Base-by-base conservation (phyloP, 352 stramenopile genomes). In the Phytophthora brassicae region DNA sequence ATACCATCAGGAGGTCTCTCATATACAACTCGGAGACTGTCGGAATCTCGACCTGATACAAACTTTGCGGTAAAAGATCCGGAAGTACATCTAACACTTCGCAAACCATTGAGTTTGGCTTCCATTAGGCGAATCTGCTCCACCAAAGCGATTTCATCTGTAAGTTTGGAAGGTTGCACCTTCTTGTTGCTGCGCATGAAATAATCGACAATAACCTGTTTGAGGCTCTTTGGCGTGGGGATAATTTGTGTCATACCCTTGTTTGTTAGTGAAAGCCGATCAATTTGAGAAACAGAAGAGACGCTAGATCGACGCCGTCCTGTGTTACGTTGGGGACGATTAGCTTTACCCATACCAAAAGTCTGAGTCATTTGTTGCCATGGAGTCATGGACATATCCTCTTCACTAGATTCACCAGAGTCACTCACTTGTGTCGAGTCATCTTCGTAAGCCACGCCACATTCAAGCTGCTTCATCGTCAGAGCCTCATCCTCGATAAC, bases 321-420 rank as follows among this genome's bases (percentile, higher is more conserved):
- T 2, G 70, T 75, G 14, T 23, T 31, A 16, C 72, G 66, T 36
- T 66, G 61, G 16, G 60, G 55, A 4, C 73, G 60, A 12, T 36
- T 22, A 50, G 48, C 49, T 45, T 85, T 84, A n/a, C 68, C 69
- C 72, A 92, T 92, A 24, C 84, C 81, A 31, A 92, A 90, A 6
- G 81, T 92, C 39, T 90, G 82, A 1, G 84, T 92, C 81, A 92
- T 92, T 62, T 92, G 84, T 45, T 92, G 84, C 84, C 84, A 92
- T 16, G 82, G 84, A 0, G 84, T 91, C 79, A 92, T 88, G 22
- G 57, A 82, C 70, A 89, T 84, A 45, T 92, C 80, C 53, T 85
- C 80, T 26, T 92, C 84, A 23, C 78, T 89, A 19, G 78, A 89
- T 23, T 90, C 79, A 29, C 86, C 81, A 20, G 79, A 92, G 66